Conservation (phyloP, 2,329 filamentous ascomycete genomes). For the Penicillium rolfsii region DNA sequence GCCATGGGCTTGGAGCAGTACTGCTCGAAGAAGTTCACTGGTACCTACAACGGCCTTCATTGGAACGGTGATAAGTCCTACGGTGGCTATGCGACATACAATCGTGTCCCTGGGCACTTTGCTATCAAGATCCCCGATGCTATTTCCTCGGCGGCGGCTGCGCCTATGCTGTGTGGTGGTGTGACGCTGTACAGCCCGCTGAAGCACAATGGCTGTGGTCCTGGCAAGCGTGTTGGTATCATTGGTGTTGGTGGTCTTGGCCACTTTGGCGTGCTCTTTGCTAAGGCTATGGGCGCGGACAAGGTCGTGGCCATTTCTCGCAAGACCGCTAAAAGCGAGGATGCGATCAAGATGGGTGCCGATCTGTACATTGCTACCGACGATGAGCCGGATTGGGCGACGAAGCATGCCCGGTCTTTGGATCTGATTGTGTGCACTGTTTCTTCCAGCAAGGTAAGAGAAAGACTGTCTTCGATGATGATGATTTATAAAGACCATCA, state of each 20-base stretch:
- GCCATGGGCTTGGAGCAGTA: slow-evolving; percentile 46
- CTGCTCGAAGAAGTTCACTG: slow-evolving; percentile 35
- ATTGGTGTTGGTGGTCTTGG: slow-evolving; percentile 75
- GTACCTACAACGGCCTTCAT: slow-evolving; percentile 40
- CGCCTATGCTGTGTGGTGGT: slow-evolving; percentile 79
- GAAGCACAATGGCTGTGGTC: slow-evolving; percentile 67
- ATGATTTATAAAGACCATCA: neutral
- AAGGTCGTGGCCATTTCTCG: slow-evolving; percentile 62
- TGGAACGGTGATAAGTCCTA: slow-evolving; percentile 64
- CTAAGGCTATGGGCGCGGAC: slow-evolving; percentile 71
- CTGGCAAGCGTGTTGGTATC: slow-evolving; percentile 72
- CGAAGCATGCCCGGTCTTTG: slow-evolving; percentile 52
- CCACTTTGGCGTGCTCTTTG: slow-evolving; percentile 72
- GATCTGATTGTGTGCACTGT: slow-evolving; percentile 63
- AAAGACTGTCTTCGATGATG: neutral
- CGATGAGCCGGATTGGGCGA: slow-evolving; percentile 59
- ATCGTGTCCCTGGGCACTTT: slow-evolving; percentile 62
- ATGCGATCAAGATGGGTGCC: slow-evolving; percentile 60
- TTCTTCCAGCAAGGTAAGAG: slow-evolving; percentile 52
- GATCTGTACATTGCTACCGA: slow-evolving; percentile 60
- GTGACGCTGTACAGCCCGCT: slow-evolving; percentile 74
- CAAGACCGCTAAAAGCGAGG: slow-evolving; percentile 54
- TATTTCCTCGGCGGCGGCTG: slow-evolving; percentile 55
- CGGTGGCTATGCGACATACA: slow-evolving; percentile 66
- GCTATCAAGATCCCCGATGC: slow-evolving; percentile 60